Percentiles rank a stretch among this genome's conserved stretches.
Evolutionary conservation across 257 asterid genomes (phyloP).

Genomic region (Gynochthodes officinalis): DNA sequence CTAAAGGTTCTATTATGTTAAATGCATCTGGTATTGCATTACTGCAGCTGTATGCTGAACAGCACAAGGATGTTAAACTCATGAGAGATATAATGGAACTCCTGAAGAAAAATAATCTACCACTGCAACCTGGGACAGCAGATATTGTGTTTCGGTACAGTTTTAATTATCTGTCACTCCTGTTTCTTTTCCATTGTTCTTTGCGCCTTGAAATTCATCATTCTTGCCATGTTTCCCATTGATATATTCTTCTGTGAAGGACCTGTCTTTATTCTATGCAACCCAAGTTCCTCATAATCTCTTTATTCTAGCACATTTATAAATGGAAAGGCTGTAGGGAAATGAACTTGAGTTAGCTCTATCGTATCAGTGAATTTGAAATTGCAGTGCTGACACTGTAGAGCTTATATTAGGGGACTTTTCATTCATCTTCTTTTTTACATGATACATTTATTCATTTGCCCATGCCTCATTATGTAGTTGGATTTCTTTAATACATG

Average conservation of each 20-base stretch:
- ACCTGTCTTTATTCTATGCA: not conserved
- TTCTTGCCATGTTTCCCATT: not conserved
- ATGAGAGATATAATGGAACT: slow-evolving; percentile 68
- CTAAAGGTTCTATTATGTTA: not conserved
- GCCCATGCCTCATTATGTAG: not conserved
- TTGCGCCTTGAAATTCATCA: not conserved
- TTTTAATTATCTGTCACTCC: not conserved
- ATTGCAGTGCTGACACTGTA: not conserved
- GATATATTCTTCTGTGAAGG: not conserved
- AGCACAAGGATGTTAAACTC: slow-evolving; percentile 64
- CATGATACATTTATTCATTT: not conserved
- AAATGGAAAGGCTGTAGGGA: not conserved
- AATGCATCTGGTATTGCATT: slow-evolving; percentile 18
- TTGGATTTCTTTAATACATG: too few relatives aligned
- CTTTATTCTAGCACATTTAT: not conserved
- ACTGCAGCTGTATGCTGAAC: slow-evolving; percentile 80
- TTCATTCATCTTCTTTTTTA: not conserved
- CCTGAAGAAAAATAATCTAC: slow-evolving; percentile 57
- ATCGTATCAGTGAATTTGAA: not conserved
- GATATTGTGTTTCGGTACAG: slow-evolving; percentile 71
- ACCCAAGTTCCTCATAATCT: not conserved
- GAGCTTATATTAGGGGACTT: not conserved
- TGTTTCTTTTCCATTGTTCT: not conserved
- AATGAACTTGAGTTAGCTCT: not conserved
- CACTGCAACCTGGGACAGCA: slow-evolving; percentile 84